Evolutionary conservation across 1,139 yeast species (phyloP).

Genomic region (Nematodospora anomalae): DNA sequence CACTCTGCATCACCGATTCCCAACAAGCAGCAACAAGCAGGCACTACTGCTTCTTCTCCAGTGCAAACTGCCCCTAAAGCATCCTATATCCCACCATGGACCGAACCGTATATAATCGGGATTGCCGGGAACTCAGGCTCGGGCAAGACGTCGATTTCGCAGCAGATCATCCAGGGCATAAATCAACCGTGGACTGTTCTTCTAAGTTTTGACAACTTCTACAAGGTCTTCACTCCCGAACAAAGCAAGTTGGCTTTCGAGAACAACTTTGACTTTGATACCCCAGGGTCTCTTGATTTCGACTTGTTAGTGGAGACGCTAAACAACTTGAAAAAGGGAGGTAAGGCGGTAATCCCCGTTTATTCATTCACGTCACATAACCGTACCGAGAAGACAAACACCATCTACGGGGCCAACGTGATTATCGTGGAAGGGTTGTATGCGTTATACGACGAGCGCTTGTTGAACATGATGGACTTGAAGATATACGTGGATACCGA

Average conservation of each 20-base stretch:
- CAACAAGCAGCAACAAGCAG: background rate
- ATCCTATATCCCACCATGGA: conserved; percentile 87
- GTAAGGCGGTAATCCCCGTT: conserved; percentile 70
- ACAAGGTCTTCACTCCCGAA: conserved; percentile 65
- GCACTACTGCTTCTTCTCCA: conserved; percentile 1
- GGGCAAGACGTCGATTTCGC: conserved; percentile 92
- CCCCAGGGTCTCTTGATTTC: conserved; percentile 78
- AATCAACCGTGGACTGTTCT: conserved; percentile 97
- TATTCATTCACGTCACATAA: conserved; percentile 79
- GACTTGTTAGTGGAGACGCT: conserved; percentile 69
- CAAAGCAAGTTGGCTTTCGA: conserved; percentile 64
- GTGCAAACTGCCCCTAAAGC: conserved; percentile 5
- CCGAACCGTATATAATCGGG: conserved; percentile 91
- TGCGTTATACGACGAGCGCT: conserved; percentile 70
- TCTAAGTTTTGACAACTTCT: conserved; percentile 87
- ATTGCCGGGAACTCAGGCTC: conserved; percentile 95
- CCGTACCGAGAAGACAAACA: conserved; percentile 65
- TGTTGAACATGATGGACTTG: conserved; percentile 76
- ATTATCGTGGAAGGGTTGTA: conserved; percentile 90
- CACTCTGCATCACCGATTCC: conserved; percentile 1
- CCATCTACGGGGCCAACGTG: conserved; percentile 94
- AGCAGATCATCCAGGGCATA: conserved; percentile 73
- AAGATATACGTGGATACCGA: conserved; percentile 93
- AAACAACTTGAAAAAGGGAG: conserved; percentile 57
- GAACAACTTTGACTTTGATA: conserved; percentile 78